Conservation (phyloP, 1,139 yeast species). For the Hyphopichia burtonii region DNA sequence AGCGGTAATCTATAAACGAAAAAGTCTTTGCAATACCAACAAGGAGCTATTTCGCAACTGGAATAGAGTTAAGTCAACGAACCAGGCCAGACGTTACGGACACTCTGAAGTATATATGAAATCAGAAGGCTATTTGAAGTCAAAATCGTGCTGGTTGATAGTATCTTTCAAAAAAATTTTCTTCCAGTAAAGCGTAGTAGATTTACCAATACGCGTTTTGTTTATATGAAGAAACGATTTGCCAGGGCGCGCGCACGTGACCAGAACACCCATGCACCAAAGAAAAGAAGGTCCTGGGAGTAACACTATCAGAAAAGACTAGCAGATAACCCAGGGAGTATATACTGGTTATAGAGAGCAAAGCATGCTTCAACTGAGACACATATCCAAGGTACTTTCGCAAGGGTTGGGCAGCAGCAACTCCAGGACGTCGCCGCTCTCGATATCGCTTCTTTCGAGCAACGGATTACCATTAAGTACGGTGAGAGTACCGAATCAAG, state of each 20-base stretch:
- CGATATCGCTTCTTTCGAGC: conserved; percentile 43
- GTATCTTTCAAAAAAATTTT: neutral
- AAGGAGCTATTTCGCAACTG: no score
- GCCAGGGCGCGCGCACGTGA: no score
- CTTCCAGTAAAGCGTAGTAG: neutral
- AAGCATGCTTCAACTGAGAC: conserved; percentile 49
- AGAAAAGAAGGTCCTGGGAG: no score
- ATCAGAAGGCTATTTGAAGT: no score
- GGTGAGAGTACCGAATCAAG: conserved; percentile 18
- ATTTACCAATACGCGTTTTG: neutral
- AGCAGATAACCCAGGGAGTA: no score
- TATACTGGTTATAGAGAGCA: no score
- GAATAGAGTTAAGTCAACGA: no score
- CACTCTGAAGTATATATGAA: no score
- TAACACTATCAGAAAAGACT: no score
- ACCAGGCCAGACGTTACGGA: no score
- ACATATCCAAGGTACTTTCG: conserved; percentile 40
- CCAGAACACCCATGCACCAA: neutral
- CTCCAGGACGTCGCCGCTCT: conserved; percentile 23
- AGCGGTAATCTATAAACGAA: neutral
- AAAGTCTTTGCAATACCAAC: no score
- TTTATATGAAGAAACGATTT: neutral
- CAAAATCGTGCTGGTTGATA: neutral
- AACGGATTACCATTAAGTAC: conserved; percentile 45
- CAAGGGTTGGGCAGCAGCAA: conserved; percentile 30